Percentiles rank a stretch among this genome's conserved stretches.
Evolutionary conservation across 2,329 filamentous ascomycete genomes (phyloP).

Genomic region (Trichoderma koningiopsis): DNA sequence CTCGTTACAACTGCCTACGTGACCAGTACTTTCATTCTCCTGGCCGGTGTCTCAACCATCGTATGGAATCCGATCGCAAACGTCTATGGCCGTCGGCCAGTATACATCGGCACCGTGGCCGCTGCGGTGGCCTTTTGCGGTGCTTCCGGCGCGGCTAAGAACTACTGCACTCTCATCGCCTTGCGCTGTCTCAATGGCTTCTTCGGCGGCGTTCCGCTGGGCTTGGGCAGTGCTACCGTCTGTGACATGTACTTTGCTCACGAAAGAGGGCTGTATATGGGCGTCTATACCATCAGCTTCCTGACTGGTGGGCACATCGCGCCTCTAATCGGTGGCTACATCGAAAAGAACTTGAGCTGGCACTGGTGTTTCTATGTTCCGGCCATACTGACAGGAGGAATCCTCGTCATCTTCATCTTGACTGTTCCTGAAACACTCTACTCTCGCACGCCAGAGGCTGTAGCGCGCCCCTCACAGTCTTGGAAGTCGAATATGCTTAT

Average conservation of each 20-base stretch:
- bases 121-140: conserved; percentile 9
- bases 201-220: conserved; percentile 8
- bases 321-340: conserved; percentile 17
- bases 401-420: conserved; percentile 1
- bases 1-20: conserved; percentile 16
- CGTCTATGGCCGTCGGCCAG: conserved; percentile 17
- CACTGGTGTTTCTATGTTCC: conserved; percentile 22
- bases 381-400: conserved; percentile 1
- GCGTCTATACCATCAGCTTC: conserved; percentile 19
- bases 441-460: conserved; percentile 12
- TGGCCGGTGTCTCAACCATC: conserved; percentile 5
- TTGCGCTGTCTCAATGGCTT: conserved; percentile 16
- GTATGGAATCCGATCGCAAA: conserved; percentile 20
- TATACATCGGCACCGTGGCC: conserved; percentile 13
- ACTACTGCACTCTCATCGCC: conserved; percentile 17
- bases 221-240: conserved; percentile 12
- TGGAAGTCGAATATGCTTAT: conserved; percentile 21
- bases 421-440: conserved; percentile 18
- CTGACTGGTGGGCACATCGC: conserved; percentile 15
- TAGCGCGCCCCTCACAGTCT: conserved; percentile 11
- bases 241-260: conserved; percentile 23
- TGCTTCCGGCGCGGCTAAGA: conserved; percentile 15
- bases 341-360: conserved; percentile 22
- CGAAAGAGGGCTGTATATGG: conserved; percentile 16
- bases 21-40: conserved; percentile 16